A percentile compares a stretch with the other conserved stretches of the same genome.
These are phyloP conservation scores for Conringia planisiliqua DNA, from an alignment of 345 rosid species.

Conservation along the genomic window DNA sequence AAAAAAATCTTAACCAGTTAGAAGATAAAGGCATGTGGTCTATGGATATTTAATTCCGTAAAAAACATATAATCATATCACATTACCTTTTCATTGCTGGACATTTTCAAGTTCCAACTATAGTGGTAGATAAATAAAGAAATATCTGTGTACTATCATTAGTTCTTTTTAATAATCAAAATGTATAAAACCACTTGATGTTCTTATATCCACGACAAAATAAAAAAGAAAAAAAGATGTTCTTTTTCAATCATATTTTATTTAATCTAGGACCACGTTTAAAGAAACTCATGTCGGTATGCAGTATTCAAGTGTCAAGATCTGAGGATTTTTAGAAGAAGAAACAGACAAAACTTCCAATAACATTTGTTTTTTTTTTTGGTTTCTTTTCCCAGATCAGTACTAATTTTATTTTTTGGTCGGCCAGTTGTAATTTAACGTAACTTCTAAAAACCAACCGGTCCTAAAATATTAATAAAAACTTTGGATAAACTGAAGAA, in stretches of 20 bases:
- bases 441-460: constrained; percentile 3
- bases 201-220: background rate
- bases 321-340: background rate
- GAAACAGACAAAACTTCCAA: background rate
- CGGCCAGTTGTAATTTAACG: background rate
- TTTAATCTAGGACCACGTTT: background rate
- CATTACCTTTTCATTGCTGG: too few relatives aligned
- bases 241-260: constrained; percentile 10
- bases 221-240: background rate
- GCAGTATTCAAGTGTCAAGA: constrained; percentile 7
- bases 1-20: too few relatives aligned
- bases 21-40: too few relatives aligned
- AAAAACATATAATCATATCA: too few relatives aligned
- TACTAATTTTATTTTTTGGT: background rate
- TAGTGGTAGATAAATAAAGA: too few relatives aligned
- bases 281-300: constrained; percentile 15
- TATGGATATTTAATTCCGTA: too few relatives aligned
- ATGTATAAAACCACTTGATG: background rate
- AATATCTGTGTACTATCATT: background rate
- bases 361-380: background rate
- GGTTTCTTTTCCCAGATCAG: background rate
- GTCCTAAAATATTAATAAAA: background rate
- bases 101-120: too few relatives aligned
- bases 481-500: background rate
- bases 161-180: background rate